Conservation (phyloP, 306 rosid genomes). For the Luffa aegyptiaca region DNA sequence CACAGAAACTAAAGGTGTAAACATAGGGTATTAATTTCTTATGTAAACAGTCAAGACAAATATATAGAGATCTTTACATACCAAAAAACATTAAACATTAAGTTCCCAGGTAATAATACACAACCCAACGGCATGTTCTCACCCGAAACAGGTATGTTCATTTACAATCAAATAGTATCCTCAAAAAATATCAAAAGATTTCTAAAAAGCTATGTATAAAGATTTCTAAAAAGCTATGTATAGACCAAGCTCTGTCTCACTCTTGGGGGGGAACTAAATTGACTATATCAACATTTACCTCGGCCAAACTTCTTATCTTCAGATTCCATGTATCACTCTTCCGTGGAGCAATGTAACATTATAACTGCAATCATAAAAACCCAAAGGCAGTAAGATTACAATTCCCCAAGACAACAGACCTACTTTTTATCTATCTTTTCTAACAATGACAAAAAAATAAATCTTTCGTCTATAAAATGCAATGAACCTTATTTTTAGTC, state of each 20-base stretch:
- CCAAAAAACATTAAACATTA: background rate
- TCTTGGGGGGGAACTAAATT: background rate
- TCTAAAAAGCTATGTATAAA: background rate
- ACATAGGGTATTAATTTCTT: background rate
- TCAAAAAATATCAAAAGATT: background rate
- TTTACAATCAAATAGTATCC: background rate
- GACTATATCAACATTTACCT: slow-evolving; percentile 7
- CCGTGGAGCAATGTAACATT: slow-evolving; percentile 7
- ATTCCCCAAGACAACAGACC: background rate
- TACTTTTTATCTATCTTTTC: background rate
- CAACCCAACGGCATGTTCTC: background rate
- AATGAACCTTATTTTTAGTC: background rate
- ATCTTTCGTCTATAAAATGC: background rate
- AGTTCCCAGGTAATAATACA: background rate
- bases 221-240: background rate
- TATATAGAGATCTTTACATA: background rate
- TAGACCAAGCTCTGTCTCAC: background rate
- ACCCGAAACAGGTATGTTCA: background rate
- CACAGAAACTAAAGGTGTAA: background rate
- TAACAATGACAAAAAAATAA: background rate
- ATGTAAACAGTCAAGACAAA: background rate
- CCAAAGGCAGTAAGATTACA: background rate
- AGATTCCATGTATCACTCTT: slow-evolving; percentile 11
- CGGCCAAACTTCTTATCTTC: slow-evolving; percentile 10
- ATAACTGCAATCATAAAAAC: background rate